Conservation (phyloP, 2,329 filamentous ascomycete species). For the Penicillium sp. region DNA sequence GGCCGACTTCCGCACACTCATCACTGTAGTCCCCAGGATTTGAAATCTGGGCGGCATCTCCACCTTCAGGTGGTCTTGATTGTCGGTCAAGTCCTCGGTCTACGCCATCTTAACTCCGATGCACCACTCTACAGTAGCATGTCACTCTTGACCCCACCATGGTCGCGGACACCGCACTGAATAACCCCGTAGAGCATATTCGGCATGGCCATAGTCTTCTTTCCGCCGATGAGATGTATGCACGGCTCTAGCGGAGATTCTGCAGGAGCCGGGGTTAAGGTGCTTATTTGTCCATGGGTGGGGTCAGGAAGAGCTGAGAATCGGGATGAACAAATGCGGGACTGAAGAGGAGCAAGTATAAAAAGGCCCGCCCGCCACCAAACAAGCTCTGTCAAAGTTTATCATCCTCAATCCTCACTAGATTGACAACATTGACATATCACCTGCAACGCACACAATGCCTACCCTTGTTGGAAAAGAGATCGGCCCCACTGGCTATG, state of each 20-base stretch:
- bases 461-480: constrained; percentile 39
- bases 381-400: neutral
- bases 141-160: constrained; percentile 1
- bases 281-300: neutral
- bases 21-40: neutral
- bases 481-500: constrained; percentile 60
- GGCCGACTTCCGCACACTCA: neutral
- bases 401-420: neutral
- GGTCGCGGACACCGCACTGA: constrained; percentile 8
- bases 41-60: neutral
- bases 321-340: neutral
- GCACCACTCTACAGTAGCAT: too few species aligned
- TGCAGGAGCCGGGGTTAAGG: constrained; percentile 9
- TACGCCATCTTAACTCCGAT: constrained; percentile 17
- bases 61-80: neutral
- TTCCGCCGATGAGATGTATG: neutral
- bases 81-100: neutral
- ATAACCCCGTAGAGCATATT: neutral
- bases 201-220: neutral
- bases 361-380: neutral
- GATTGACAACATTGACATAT: neutral
- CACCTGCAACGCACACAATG: constrained; percentile 28
- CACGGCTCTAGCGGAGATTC: neutral
- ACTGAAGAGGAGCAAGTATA: constrained; percentile 3
- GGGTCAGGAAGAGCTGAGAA: neutral